These are phyloP conservation scores for Panicum miliaceum DNA, from an alignment of 176 grass and related monocot genomes.

Conservation along the genomic window DNA sequence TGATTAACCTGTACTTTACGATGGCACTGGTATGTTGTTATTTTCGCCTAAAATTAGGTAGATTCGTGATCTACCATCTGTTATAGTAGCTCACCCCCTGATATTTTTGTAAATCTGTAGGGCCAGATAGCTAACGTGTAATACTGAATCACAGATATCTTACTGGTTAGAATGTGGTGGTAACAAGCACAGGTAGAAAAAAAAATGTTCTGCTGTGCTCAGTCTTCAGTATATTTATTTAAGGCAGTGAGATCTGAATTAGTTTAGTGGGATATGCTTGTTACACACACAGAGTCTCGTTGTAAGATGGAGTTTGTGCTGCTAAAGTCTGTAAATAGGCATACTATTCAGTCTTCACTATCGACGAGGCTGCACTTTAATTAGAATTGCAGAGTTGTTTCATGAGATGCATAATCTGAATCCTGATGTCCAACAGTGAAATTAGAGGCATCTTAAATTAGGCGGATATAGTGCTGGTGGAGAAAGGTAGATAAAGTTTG, in stretches of 20 bases:
- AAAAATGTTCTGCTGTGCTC: background rate
- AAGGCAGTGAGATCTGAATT: background rate
- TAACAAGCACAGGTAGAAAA: background rate
- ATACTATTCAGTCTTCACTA: background rate
- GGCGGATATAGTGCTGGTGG: background rate
- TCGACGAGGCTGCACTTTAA: too few relatives aligned
- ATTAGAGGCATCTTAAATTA: background rate
- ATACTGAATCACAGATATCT: background rate
- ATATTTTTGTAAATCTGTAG: background rate
- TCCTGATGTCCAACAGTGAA: background rate
- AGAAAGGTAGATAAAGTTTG: background rate
- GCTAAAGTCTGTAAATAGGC: background rate
- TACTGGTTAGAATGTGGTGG: background rate
- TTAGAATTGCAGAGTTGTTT: background rate
- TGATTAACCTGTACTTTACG: conserved; percentile 1
- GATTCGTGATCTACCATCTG: background rate
- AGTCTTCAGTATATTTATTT: background rate
- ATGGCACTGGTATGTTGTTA: background rate
- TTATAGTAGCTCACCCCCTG: background rate
- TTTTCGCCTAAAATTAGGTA: background rate
- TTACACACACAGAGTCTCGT: background rate
- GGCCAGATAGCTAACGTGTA: background rate
- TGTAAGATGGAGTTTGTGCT: background rate
- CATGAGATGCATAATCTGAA: background rate
- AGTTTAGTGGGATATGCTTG: background rate